phyloP scores from a whole-genome alignment of 176 grass and related monocot species.

The Luzula sylvatica region DNA sequence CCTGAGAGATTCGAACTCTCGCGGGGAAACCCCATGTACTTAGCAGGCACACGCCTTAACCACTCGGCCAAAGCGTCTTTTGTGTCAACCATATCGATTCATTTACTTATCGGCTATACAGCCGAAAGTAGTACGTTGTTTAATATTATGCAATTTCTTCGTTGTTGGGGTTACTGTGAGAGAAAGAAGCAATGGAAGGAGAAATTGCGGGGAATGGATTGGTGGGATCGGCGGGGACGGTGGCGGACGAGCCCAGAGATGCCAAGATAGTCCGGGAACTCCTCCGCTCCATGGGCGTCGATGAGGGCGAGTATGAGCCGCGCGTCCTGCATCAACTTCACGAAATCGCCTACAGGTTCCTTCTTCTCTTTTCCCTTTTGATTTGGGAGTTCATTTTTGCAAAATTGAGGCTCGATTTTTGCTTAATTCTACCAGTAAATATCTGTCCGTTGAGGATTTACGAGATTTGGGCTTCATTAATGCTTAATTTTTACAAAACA shows the following conservation, averaged over 20 bases:
- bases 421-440: too few relatives aligned
- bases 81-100: background rate
- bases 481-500: too few relatives aligned
- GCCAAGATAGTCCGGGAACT: slow-evolving; percentile 75
- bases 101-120: background rate
- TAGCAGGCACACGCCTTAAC: slow-evolving; percentile 99
- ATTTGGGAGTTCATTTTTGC: background rate
- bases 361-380: background rate
- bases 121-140: too few relatives aligned
- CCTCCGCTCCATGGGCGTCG: slow-evolving; percentile 86
- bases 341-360: slow-evolving; percentile 63
- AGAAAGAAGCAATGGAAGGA: background rate
- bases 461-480: too few relatives aligned
- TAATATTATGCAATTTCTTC: too few relatives aligned
- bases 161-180: background rate
- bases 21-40: slow-evolving; percentile 95
- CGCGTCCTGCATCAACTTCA: slow-evolving; percentile 92
- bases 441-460: too few relatives aligned
- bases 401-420: too few relatives aligned
- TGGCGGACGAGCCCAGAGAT: slow-evolving; percentile 59
- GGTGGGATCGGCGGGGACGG: slow-evolving; percentile 11
- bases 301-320: slow-evolving; percentile 83
- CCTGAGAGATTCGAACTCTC: slow-evolving; percentile 94
- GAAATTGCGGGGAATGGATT: slow-evolving; percentile 12
- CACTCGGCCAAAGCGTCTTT: slow-evolving; percentile 94